These are phyloP conservation scores for Staphylotrichum tortipilum DNA, from an alignment of 495 filamentous ascomycete species.

Conservation along the genomic window DNA sequence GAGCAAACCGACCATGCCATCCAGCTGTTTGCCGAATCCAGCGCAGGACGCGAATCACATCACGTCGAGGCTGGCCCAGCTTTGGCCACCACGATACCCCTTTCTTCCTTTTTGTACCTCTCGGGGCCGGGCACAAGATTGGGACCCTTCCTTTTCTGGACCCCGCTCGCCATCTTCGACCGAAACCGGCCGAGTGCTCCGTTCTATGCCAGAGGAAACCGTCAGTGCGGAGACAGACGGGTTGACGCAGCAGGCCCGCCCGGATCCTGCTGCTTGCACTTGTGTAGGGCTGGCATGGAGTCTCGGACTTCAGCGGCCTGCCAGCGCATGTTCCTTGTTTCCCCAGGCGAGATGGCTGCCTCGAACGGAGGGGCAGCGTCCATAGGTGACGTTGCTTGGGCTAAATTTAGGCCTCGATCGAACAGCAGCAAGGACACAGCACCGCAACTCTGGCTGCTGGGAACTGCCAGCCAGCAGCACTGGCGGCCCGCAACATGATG, in stretches of 20 bases:
- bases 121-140: too few relatives aligned
- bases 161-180: not conserved
- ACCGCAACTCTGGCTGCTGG: constrained; percentile 10
- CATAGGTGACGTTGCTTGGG: constrained; percentile 23
- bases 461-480: too few relatives aligned
- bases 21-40: constrained; percentile 15
- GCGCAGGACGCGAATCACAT: not conserved
- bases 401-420: constrained; percentile 22
- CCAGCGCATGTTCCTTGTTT: not conserved
- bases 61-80: not conserved
- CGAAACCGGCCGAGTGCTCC: too few relatives aligned
- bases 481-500: not conserved
- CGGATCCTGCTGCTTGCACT: not conserved
- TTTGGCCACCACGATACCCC: not conserved
- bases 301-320: not conserved
- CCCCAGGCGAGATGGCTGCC: not conserved
- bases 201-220: too few relatives aligned
- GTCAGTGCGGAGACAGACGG: too few relatives aligned
- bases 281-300: not conserved
- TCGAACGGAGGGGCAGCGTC: too few relatives aligned
- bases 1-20: constrained; percentile 2
- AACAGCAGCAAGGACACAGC: constrained; percentile 15
- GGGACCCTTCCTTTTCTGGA: not conserved
- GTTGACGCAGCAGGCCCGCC: too few relatives aligned
- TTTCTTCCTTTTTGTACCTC: too few relatives aligned